phyloP scores from a whole-genome alignment of 768 basidiomycete species.

The Mycena capillaripes region DNA sequence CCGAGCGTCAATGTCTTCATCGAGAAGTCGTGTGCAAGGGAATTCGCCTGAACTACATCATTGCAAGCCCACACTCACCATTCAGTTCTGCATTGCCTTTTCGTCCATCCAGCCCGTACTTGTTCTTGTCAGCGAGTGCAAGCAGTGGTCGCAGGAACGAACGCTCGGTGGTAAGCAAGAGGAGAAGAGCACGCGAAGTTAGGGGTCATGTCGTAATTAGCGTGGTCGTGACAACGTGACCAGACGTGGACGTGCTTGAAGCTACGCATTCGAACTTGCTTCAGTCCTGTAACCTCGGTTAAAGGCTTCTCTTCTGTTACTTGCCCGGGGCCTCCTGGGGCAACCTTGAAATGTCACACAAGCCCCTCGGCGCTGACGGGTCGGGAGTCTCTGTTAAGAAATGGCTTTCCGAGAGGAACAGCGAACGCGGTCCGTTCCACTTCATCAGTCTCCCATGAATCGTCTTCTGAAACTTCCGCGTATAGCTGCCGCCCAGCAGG shows the following conservation, averaged over 20 bases:
- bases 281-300: constrained; percentile 16
- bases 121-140: too few relatives aligned
- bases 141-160: too few relatives aligned
- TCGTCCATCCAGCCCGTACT: too few relatives aligned
- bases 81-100: too few relatives aligned
- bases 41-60: too few relatives aligned
- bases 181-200: too few relatives aligned
- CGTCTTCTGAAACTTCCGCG: constrained; percentile 9
- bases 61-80: too few relatives aligned
- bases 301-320: constrained; percentile 29
- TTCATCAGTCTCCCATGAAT: constrained; percentile 5
- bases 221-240: constrained; percentile 15
- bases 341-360: constrained; percentile 25
- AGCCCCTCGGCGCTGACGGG: constrained; percentile 46
- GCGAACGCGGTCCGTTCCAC: constrained; percentile 64
- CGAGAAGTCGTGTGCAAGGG: too few relatives aligned
- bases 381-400: constrained; percentile 52
- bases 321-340: constrained; percentile 32
- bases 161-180: too few relatives aligned
- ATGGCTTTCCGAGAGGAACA: constrained; percentile 58
- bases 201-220: too few relatives aligned
- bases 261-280: constrained; percentile 10
- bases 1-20: too few relatives aligned
- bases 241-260: neutral
- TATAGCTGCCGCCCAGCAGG: constrained; percentile 64